Evolutionary conservation across 148 eudicot genomes (phyloP).

Genomic region (Silene conica): DNA sequence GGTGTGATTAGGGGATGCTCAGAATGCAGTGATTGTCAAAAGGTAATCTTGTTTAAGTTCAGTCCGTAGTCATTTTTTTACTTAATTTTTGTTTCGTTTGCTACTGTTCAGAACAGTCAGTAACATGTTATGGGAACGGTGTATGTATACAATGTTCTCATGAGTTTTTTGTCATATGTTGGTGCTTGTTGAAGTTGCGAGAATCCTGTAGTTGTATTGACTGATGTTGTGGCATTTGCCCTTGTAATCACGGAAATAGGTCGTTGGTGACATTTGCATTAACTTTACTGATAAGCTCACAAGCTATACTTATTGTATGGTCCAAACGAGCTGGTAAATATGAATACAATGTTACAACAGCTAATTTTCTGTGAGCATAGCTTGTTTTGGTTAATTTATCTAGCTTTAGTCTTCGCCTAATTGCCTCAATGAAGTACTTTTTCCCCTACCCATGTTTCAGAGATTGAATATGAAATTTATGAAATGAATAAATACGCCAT

Average conservation of each 20-base stretch:
- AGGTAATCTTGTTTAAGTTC: constrained; percentile 30
- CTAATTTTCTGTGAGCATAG: constrained; percentile 74
- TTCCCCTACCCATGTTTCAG: too few species aligned
- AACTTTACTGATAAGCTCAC: constrained; percentile 94
- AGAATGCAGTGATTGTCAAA: constrained; percentile 47
- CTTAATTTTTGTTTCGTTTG: background rate
- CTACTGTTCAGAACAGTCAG: too few species aligned
- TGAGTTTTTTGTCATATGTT: background rate
- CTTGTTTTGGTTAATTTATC: background rate
- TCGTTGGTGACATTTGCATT: constrained; percentile 76
- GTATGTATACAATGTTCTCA: too few species aligned
- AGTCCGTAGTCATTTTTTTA: background rate
- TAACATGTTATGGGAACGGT: too few species aligned
- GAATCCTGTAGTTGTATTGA: background rate
- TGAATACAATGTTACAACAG: constrained; percentile 96
- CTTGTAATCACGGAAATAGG: constrained; percentile 35
- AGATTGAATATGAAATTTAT: too few species aligned
- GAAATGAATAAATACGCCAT: too few species aligned
- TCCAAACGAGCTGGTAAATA: constrained; percentile 98
- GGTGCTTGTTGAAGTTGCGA: background rate
- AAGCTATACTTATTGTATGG: constrained; percentile 97
- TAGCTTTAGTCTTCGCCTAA: too few species aligned
- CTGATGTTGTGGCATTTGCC: background rate
- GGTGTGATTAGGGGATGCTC: constrained; percentile 60
- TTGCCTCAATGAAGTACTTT: too few species aligned